phyloP scores from a whole-genome alignment of 371 early-diverging fungal species.

The Apophysomyces variabilis region DNA sequence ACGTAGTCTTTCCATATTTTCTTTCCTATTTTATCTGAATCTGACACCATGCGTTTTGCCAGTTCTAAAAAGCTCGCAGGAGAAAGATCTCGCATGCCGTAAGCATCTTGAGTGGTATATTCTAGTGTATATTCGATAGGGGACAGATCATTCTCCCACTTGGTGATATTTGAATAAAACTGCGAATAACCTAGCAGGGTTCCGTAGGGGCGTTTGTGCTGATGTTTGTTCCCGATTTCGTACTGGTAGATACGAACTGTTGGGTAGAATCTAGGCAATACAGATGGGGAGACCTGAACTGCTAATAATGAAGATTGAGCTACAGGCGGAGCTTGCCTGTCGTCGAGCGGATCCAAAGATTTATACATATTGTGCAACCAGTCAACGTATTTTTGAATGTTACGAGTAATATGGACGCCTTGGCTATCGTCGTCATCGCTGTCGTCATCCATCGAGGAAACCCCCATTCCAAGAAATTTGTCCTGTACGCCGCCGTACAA shows the following conservation, averaged over 20 bases:
- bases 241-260: conserved; percentile 73
- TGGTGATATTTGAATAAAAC: conserved; percentile 45
- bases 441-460: not conserved
- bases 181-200: conserved; percentile 41
- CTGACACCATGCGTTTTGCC: conserved; percentile 50
- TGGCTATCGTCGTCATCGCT: conserved; percentile 20
- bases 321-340: conserved; percentile 1
- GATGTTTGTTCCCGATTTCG: conserved; percentile 25
- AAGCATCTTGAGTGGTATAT: conserved; percentile 64
- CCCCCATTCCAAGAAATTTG: not conserved
- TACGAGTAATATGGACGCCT: conserved; percentile 23
- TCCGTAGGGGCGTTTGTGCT: conserved; percentile 21
- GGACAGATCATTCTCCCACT: conserved; percentile 36
- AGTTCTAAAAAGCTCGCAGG: conserved; percentile 49
- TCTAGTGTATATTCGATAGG: conserved; percentile 51
- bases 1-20: conserved; percentile 42
- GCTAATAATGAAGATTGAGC: conserved; percentile 44
- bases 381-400: conserved; percentile 35
- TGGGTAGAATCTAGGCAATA: conserved; percentile 79
- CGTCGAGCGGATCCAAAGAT: conserved; percentile 26
- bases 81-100: conserved; percentile 65
- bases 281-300: conserved; percentile 70
- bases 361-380: conserved; percentile 43
- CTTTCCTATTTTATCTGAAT: conserved; percentile 21
- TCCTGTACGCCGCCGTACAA: conserved; percentile 43